Percentiles rank a stretch among this genome's conserved stretches.
These are phyloP conservation scores for Cladophialophora bantiana DNA, from an alignment of 2,329 filamentous ascomycete genomes.

Conservation along the genomic window DNA sequence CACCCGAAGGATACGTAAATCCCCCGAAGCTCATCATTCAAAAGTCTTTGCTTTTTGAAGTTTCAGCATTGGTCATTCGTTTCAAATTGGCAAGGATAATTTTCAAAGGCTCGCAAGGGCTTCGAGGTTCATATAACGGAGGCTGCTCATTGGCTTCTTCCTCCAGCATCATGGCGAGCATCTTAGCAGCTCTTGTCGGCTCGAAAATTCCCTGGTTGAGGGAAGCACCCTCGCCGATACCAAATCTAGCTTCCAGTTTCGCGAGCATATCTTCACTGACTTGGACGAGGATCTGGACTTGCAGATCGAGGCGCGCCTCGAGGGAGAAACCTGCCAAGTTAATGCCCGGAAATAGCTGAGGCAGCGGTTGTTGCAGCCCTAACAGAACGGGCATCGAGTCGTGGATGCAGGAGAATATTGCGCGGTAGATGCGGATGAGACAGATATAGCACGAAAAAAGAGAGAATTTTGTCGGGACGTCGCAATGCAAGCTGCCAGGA, in stretches of 20 bases:
- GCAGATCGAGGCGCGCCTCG: slow-evolving; percentile 17
- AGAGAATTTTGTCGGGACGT: slow-evolving; percentile 17
- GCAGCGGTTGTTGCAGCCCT: not conserved
- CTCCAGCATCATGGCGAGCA: slow-evolving; percentile 20
- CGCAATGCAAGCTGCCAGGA: not conserved
- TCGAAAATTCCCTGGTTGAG: slow-evolving; percentile 4
- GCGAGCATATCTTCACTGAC: slow-evolving; percentile 20
- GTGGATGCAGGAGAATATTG: slow-evolving; percentile 21
- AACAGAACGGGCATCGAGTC: slow-evolving; percentile 23
- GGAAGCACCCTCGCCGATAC: not conserved
- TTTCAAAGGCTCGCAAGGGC: slow-evolving; percentile 14
- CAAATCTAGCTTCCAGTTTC: slow-evolving; percentile 21
- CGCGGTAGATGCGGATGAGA: slow-evolving; percentile 23
- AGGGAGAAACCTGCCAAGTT: slow-evolving; percentile 25
- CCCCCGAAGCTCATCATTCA: not conserved
- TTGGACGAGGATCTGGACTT: slow-evolving; percentile 25
- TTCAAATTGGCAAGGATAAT: slow-evolving; percentile 13
- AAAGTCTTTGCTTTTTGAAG: not conserved
- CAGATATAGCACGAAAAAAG: slow-evolving; percentile 21
- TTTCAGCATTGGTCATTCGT: not conserved
- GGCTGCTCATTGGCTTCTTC: slow-evolving; percentile 23
- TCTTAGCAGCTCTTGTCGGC: slow-evolving; percentile 4
- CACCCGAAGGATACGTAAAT: not conserved
- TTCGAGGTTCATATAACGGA: slow-evolving; percentile 18
- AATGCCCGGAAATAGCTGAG: slow-evolving; percentile 22